phyloP scores from a whole-genome alignment of 208 protist species.

The Crithidia sp. region DNA sequence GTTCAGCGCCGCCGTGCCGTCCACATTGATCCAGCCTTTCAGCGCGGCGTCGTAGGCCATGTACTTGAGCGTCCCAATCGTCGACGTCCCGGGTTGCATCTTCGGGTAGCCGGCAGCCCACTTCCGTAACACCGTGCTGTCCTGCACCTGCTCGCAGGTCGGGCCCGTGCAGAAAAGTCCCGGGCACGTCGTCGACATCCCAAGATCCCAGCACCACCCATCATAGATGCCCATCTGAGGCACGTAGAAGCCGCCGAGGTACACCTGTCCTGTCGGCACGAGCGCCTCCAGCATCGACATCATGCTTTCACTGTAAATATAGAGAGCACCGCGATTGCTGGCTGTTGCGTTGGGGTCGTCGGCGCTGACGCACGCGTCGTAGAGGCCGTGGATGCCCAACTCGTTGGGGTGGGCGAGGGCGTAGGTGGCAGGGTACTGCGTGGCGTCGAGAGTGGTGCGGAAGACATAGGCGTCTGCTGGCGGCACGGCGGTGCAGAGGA shows the following conservation, averaged over 20 bases:
- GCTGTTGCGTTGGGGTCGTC: background rate
- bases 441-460: background rate
- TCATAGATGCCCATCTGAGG: background rate
- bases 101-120: constrained; percentile 24
- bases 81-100: background rate
- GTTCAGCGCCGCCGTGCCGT: constrained; percentile 17
- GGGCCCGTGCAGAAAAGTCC: constrained; percentile 3
- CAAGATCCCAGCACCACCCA: constrained; percentile 7
- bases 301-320: background rate
- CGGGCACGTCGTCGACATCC: background rate
- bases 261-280: background rate
- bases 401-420: background rate
- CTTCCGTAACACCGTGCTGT: background rate
- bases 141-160: background rate
- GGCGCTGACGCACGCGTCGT: constrained; percentile 3
- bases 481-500: background rate
- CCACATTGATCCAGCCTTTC: constrained; percentile 22
- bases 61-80: constrained; percentile 12
- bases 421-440: constrained; percentile 9
- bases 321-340: background rate
- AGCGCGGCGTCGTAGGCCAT: constrained; percentile 17
- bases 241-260: constrained; percentile 15
- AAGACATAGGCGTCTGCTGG: background rate
- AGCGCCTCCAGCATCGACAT: background rate
- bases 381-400: background rate